Conservation (phyloP, 2,329 filamentous ascomycete genomes). For the Botrytis porri region DNA sequence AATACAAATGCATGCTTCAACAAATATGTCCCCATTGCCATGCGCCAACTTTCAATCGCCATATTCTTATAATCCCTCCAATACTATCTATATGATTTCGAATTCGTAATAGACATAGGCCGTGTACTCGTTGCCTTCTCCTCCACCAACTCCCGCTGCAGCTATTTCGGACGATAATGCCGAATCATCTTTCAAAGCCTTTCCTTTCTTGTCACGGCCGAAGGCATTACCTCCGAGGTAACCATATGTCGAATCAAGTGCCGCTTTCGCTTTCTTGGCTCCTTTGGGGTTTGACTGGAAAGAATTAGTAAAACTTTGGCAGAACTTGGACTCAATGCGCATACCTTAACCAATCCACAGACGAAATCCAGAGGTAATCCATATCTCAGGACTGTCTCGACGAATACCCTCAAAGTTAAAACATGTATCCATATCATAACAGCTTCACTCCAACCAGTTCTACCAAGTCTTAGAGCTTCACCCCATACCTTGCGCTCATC, state of each 20-base stretch:
- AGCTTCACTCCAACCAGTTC: constrained; percentile 93
- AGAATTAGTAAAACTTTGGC: constrained; percentile 25
- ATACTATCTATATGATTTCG: constrained; percentile 55
- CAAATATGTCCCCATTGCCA: constrained; percentile 21
- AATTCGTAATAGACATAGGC: constrained; percentile 98
- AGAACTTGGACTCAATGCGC: neutral
- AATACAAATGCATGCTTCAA: constrained; percentile 28
- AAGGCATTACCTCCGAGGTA: constrained; percentile 95
- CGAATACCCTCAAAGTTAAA: constrained; percentile 86
- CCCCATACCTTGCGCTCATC: constrained; percentile 93
- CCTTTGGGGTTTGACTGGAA: constrained; percentile 76
- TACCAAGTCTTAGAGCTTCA: constrained; percentile 79
- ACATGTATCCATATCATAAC: constrained; percentile 97
- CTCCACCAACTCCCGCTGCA: constrained; percentile 63
- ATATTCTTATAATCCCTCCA: neutral
- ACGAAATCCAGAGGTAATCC: constrained; percentile 89
- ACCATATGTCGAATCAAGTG: constrained; percentile 79
- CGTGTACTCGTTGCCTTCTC: constrained; percentile 81
- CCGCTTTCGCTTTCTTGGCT: constrained; percentile 73
- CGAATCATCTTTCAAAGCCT: constrained; percentile 85
- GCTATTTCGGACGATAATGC: constrained; percentile 79
- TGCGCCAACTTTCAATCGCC: constrained; percentile 24
- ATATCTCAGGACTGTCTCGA: constrained; percentile 96
- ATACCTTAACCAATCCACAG: constrained; percentile 78
- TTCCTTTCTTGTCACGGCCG: constrained; percentile 87